Conservation (phyloP, 768 basidiomycete species). For the Kwoniella dendrophila region DNA sequence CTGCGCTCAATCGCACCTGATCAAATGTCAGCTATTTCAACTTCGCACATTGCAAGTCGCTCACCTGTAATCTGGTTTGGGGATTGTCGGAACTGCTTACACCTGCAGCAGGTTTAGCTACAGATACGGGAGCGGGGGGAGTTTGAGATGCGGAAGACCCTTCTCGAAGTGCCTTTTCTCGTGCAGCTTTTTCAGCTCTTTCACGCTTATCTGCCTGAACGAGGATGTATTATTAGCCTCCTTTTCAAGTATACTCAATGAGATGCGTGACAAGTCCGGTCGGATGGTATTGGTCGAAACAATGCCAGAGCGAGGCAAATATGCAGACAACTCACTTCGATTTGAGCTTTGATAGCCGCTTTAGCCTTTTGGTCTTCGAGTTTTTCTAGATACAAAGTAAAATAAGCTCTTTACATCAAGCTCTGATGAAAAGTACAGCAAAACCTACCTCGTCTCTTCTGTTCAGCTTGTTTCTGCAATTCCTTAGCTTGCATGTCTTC, state of each 20-base stretch:
- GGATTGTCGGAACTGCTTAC: constrained; percentile 72
- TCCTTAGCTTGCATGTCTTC: constrained; percentile 68
- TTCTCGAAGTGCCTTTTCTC: constrained; percentile 88
- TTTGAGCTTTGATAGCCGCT: constrained; percentile 87
- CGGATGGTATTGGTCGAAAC: not conserved
- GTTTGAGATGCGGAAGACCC: constrained; percentile 62
- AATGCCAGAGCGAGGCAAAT: not conserved
- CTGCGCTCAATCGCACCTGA: constrained; percentile 78
- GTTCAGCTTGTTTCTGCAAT: constrained; percentile 67
- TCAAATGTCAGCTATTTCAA: not conserved
- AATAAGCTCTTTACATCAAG: not conserved
- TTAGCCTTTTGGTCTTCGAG: constrained; percentile 80
- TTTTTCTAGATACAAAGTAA: constrained; percentile 72
- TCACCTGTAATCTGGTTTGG: constrained; percentile 74
- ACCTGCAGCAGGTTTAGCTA: constrained; percentile 56
- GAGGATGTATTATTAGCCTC: no score
- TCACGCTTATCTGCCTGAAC: constrained; percentile 78
- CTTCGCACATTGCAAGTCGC: no score
- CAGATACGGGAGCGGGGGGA: constrained; percentile 57
- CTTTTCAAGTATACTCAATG: no score
- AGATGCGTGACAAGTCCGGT: no score
- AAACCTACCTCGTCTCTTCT: constrained; percentile 71
- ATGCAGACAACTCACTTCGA: constrained; percentile 68
- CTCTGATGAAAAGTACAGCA: not conserved
- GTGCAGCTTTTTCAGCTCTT: constrained; percentile 81